A percentile compares a stretch with the other conserved stretches of the same genome.
These are phyloP conservation scores for Pyrenula massariospora DNA, from an alignment of 495 filamentous ascomycete genomes.

Conservation along the genomic window DNA sequence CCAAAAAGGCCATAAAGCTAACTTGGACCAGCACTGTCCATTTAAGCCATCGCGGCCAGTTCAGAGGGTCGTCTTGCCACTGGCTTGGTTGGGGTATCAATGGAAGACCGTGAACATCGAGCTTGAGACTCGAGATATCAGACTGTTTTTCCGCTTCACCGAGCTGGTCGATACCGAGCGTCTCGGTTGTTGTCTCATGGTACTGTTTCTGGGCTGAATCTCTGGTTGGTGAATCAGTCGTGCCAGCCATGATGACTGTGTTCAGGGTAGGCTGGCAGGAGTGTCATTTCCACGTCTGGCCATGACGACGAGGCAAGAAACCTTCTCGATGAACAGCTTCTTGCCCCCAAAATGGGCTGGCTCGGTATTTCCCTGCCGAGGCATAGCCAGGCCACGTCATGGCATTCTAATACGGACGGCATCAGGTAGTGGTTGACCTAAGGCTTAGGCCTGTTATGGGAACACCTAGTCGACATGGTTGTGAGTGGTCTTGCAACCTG, in stretches of 20 bases:
- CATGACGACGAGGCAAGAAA: neutral
- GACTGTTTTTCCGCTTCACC: neutral
- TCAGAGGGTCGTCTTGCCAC: neutral
- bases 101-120: neutral
- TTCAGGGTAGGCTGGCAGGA: neutral
- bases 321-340: neutral
- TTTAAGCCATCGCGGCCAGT: slow-evolving; percentile 2
- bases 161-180: neutral
- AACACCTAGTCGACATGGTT: neutral
- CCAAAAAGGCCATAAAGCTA: neutral
- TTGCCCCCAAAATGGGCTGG: neutral
- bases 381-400: neutral
- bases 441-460: neutral
- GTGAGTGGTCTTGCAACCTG: neutral
- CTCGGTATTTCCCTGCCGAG: neutral
- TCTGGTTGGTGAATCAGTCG: neutral
- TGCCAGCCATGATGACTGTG: neutral
- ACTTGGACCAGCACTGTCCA: neutral
- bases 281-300: neutral
- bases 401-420: neutral
- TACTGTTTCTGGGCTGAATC: neutral
- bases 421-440: neutral
- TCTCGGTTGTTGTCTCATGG: neutral
- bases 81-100: neutral
- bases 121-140: neutral